phyloP scores from a whole-genome alignment of 1,139 yeast genomes.

The Pichia sp. region DNA sequence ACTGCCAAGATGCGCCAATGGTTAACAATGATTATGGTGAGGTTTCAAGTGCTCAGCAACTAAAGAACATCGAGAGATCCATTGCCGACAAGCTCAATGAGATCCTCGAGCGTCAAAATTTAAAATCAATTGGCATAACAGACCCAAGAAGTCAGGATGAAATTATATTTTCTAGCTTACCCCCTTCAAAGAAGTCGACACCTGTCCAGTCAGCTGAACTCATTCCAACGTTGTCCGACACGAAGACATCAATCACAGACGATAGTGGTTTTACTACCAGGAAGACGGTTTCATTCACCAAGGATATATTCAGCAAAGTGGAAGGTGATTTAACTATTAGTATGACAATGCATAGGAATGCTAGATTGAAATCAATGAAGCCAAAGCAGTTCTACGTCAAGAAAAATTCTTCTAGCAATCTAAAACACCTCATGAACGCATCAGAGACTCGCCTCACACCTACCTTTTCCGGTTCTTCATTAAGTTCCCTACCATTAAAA shows the following conservation, averaged over 20 bases:
- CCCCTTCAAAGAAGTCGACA: neutral
- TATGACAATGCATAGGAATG: conserved; percentile 8
- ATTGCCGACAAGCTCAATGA: conserved; percentile 12
- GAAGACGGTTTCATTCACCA: conserved; percentile 3
- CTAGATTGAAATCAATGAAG: conserved; percentile 11
- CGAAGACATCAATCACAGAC: conserved; percentile 1
- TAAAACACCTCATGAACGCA: neutral
- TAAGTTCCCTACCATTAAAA: neutral
- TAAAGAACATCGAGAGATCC: conserved; percentile 15
- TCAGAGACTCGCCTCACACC: neutral
- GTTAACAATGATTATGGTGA: conserved; percentile 9
- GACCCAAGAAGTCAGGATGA: conserved; percentile 13
- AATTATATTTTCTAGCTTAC: conserved; percentile 12
- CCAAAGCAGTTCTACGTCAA: conserved; percentile 11
- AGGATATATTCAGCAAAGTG: conserved; percentile 14
- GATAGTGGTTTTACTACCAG: conserved; percentile 5
- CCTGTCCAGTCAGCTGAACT: neutral
- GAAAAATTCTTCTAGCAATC: neutral
- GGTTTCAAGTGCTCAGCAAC: conserved; percentile 13
- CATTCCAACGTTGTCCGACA: conserved; percentile 5
- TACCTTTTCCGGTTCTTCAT: neutral
- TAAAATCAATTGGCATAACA: conserved; percentile 16
- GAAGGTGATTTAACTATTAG: conserved; percentile 14
- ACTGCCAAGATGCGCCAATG: conserved; percentile 1
- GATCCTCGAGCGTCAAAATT: conserved; percentile 11